A percentile compares a stretch with the other conserved stretches of the same genome.
Conservation (phyloP, 148 eudicot species). For the Chenopodium quinoa region DNA sequence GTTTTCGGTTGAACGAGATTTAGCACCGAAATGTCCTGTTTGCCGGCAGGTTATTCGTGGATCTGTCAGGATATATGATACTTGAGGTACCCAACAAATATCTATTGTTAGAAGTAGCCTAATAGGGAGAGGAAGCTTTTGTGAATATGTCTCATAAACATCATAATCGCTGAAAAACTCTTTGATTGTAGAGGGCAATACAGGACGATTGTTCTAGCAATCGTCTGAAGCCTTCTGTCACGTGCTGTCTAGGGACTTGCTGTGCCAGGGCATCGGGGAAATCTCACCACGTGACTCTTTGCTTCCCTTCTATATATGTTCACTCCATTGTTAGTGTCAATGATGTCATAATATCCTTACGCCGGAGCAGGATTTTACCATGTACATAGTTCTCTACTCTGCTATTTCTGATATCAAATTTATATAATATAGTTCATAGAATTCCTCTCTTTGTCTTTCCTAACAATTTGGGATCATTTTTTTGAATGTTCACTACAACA, state of each 20-base stretch:
- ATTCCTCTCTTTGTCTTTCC: neutral
- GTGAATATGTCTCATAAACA: neutral
- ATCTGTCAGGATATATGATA: conserved; percentile 74
- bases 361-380: neutral
- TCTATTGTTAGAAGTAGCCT: neutral
- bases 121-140: neutral
- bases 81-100: conserved; percentile 33
- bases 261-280: no score
- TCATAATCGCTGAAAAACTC: neutral
- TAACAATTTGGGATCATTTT: neutral
- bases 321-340: neutral
- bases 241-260: no score
- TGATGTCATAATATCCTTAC: no score
- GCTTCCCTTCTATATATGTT: neutral
- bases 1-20: conserved; percentile 51
- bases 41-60: conserved; percentile 62
- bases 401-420: neutral
- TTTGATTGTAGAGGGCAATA: neutral
- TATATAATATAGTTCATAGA: neutral
- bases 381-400: neutral
- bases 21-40: conserved; percentile 72
- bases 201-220: neutral
- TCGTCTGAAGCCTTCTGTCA: neutral
- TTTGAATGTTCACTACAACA: no score
- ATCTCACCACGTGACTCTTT: no score